phyloP scores from a whole-genome alignment of 2,329 filamentous ascomycete genomes.

The Didymella lethalis region DNA sequence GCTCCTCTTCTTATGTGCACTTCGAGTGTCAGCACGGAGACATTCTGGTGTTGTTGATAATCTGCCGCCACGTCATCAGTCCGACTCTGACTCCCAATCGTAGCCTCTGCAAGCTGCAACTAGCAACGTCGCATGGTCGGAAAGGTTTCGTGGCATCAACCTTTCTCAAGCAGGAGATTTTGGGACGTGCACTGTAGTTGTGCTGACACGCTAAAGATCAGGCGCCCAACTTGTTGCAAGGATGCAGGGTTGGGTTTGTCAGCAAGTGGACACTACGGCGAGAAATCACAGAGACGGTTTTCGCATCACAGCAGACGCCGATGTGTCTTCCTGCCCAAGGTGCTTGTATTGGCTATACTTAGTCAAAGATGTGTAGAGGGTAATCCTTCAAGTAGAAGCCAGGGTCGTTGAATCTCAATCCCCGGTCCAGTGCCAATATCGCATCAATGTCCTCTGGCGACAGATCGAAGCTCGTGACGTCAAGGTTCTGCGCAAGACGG shows the following conservation, averaged over 20 bases:
- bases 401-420: no score
- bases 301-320: neutral
- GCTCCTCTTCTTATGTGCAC: neutral
- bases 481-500: no score
- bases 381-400: no score
- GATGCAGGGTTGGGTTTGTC: neutral
- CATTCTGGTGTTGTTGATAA: neutral
- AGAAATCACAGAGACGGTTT: neutral
- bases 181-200: slow-evolving; percentile 1
- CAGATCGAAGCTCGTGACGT: no score
- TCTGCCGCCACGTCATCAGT: neutral
- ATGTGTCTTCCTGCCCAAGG: neutral
- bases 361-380: no score
- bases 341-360: no score
- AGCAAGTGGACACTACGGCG: neutral
- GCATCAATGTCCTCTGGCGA: no score
- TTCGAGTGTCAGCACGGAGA: neutral
- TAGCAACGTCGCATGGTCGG: neutral
- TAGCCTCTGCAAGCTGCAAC: neutral
- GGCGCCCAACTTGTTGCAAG: neutral
- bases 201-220: slow-evolving; percentile 2
- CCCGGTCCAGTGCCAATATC: no score
- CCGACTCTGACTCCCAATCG: neutral
- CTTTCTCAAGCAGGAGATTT: slow-evolving; percentile 12
- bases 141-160: neutral